A percentile compares a stretch with the other conserved stretches of the same genome.
These are phyloP conservation scores for Solanum piurae DNA, from an alignment of 257 asterid genomes.

Conservation along the genomic window DNA sequence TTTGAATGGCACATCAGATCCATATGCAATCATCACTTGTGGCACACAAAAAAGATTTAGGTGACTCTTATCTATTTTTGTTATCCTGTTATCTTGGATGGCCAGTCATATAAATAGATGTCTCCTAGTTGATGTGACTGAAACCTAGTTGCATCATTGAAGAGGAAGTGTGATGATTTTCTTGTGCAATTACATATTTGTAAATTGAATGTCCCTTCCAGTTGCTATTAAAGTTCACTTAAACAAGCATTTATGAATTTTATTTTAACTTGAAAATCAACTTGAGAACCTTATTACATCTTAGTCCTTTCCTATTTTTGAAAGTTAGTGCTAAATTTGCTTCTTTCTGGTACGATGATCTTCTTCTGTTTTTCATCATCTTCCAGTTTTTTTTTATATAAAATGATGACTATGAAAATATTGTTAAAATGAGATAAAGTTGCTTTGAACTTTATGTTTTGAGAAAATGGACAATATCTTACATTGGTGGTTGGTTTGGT, in stretches of 20 bases:
- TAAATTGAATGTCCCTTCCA: background rate
- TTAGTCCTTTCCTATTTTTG: background rate
- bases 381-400: background rate
- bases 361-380: background rate
- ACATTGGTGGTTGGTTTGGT: background rate
- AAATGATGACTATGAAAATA: background rate
- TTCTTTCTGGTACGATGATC: background rate
- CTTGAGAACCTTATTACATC: background rate
- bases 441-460: background rate
- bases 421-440: background rate
- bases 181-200: background rate
- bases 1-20: constrained; percentile 86
- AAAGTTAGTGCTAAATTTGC: background rate
- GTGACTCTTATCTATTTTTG: constrained; percentile 16
- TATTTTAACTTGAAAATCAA: background rate
- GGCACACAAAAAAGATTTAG: constrained; percentile 82
- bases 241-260: background rate
- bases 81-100: background rate
- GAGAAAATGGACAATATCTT: background rate
- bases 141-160: background rate
- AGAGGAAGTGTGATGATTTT: background rate
- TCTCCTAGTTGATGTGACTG: background rate
- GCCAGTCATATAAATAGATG: background rate
- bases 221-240: background rate
- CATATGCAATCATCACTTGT: constrained; percentile 82